Base-by-base conservation (phyloP, 495 filamentous ascomycete genomes). In the Penicillium desertorum region DNA sequence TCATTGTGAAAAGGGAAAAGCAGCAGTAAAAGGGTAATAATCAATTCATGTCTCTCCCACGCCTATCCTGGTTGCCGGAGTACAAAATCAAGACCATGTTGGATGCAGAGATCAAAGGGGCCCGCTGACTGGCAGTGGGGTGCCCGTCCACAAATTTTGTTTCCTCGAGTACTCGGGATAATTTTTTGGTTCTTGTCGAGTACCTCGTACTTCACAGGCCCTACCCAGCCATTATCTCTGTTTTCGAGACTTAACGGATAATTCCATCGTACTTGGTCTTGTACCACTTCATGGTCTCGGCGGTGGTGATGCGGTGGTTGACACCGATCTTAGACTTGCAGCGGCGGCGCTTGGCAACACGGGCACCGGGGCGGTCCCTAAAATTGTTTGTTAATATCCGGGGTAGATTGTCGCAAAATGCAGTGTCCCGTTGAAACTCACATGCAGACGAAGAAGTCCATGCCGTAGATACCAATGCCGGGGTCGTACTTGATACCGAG, bases 381-480 rank as follows among this genome's bases (percentile, higher is more conserved):
- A 37, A 56, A 41, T 23, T 43, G 59, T 73, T 59, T 76, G 64
- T 71, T 51, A 36, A 14, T 47, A 23, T 39, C 30, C 47, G 39
- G 16, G 36, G 23, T 23, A n/a, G 23, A 27, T n/a, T 19, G 7
- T 8, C 4, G 5, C 16, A 16, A 19, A 20, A 20, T 20, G 1
- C 19, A 10, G 12, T n/a, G 23, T 14, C n/a, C 9, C 5, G 45
- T 32, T 42, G 4, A 23, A 45, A 61, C 84, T 81, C 69, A 88
- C 95, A 99, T 99, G 90, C 93, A 97, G 89, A 87, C 91, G 88
- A 96, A 99, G 86, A 99, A 99, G 84, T 99, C 95, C 95, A 99
- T 99, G 79, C 95, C 95, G 85, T 99, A 99, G 80, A 99, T 98
- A 85, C 93, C 93, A 68, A 98, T 98, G 56, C 85, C 90, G 58